These are phyloP conservation scores for Termitomyces sp. DNA, from an alignment of 768 basidiomycete species.

Conservation along the genomic window DNA sequence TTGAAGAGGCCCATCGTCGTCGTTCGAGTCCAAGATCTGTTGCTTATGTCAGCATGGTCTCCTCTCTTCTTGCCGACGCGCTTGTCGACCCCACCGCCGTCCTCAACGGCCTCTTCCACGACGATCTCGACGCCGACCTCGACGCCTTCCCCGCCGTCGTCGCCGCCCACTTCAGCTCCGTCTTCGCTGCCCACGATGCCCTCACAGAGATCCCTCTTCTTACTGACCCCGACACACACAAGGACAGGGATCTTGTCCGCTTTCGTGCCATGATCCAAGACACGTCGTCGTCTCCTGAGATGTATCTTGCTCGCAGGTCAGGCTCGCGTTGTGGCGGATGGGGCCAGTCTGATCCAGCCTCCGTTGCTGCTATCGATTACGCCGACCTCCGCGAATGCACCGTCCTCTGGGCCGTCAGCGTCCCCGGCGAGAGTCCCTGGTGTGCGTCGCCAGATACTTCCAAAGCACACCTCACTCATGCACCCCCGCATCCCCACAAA, in stretches of 20 bases:
- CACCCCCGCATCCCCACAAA: conserved; percentile 47
- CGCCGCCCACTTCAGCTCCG: conserved; percentile 39
- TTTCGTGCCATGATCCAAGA: conserved; percentile 84
- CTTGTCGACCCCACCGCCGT: conserved; percentile 44
- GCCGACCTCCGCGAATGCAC: conserved; percentile 56
- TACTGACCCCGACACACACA: conserved; percentile 44
- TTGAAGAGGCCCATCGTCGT: conserved; percentile 51
- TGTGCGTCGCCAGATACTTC: conserved; percentile 23
- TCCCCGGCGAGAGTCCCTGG: conserved; percentile 71
- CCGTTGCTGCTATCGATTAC: conserved; percentile 32
- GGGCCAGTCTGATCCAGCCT: conserved; percentile 47
- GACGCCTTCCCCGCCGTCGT: conserved; percentile 41
- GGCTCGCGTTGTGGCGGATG: conserved; percentile 64
- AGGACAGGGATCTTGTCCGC: conserved; percentile 56
- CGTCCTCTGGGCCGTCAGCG: conserved; percentile 69
- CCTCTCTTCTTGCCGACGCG: conserved; percentile 44
- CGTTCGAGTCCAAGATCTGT: conserved; percentile 9
- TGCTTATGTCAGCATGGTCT: conserved; percentile 46
- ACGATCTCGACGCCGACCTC: conserved; percentile 16
- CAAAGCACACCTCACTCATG: conserved; percentile 1
- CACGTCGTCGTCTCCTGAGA: conserved; percentile 67
- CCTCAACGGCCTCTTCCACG: conserved; percentile 46
- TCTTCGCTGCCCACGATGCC: conserved; percentile 38
- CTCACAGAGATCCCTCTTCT: conserved; percentile 58
- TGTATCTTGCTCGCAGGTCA: conserved; percentile 56